Base-by-base conservation (phyloP, 2,329 filamentous ascomycete genomes). In the Beauveria pseudobassiana region DNA sequence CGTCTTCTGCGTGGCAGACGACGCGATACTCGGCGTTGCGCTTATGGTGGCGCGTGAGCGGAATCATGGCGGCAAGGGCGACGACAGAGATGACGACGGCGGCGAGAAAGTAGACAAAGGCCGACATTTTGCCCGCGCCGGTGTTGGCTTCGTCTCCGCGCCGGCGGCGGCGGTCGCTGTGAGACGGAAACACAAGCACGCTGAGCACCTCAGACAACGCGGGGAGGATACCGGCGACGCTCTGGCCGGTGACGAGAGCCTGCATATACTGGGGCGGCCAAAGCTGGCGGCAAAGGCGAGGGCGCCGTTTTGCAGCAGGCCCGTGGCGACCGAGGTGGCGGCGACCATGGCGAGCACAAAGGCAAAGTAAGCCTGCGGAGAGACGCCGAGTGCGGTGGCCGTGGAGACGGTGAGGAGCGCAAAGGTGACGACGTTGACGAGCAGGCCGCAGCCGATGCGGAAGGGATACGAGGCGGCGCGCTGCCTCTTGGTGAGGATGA, bases 181-280 rank as follows among this genome's bases (percentile, higher is more conserved):
- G 84, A 78, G 1, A 91, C 80, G 40, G 85, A 55, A 75, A 76
- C 51, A 70, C 82, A 12, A 97, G 79, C 14, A 96, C 92, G 1
- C 90, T 89, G 50, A 90, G 73, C 67, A 98, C 93, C 74, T 98
- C 93, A 1, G 91, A 90, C 53, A 96, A 80, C 53, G 90, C 88
- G 0, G 95, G 95, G 3, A 98, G 78, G 10, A 99, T 93, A 34
- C 95, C 95, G 0, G 95, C 93, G 4, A 99, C 81, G 38, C 88
- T 93, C 74, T 99, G 95, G 1, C 95, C 95, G 3, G 88, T 87
- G 93, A 99, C 98, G 74, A 98, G 92, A 26, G 89, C 93, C 75
- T 98, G 93, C 61, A 91, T 96, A 74, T 98, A 99, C 74, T 95
- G 22, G 88, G 85, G 57, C 90, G 81, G 42, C 88, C 91, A 70